Conservation (phyloP, 345 rosid genomes). For the Physaria fendleri region DNA sequence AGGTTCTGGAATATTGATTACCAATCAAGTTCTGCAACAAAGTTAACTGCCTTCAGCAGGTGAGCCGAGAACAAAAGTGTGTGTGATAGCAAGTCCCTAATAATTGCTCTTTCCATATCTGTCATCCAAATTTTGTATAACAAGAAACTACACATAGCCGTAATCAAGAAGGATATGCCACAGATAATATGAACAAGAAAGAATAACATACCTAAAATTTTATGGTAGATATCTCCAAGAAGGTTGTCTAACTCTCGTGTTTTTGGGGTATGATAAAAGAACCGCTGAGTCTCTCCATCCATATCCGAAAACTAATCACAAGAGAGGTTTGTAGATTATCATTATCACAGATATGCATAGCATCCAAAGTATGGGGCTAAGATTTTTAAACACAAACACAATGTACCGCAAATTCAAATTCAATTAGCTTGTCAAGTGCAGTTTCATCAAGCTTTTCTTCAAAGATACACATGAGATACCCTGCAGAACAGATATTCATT, state of each 20-base stretch:
- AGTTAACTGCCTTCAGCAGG: slow-evolving; percentile 72
- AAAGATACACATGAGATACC: slow-evolving; percentile 82
- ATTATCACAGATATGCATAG: not conserved
- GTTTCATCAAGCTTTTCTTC: slow-evolving; percentile 66
- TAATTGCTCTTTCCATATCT: slow-evolving; percentile 96
- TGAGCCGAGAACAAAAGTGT: slow-evolving; percentile 60
- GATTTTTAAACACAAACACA: not conserved
- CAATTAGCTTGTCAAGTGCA: slow-evolving; percentile 43
- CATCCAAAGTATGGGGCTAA: not conserved
- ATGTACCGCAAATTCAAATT: slow-evolving; percentile 71
- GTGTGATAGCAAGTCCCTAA: slow-evolving; percentile 79
- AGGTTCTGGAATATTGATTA: slow-evolving; percentile 28
- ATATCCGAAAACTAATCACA: slow-evolving; percentile 60
- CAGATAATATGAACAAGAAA: not conserved
- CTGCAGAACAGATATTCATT: slow-evolving; percentile 30
- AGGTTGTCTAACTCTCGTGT: slow-evolving; percentile 79
- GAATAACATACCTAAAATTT: slow-evolving; percentile 56
- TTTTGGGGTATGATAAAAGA: slow-evolving; percentile 80
- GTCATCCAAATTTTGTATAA: slow-evolving; percentile 15
- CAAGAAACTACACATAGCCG: slow-evolving; percentile 5
- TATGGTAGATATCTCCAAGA: slow-evolving; percentile 95
- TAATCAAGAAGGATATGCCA: slow-evolving; percentile 3
- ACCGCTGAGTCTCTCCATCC: slow-evolving; percentile 67
- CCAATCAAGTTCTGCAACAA: slow-evolving; percentile 96
- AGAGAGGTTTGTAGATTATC: not conserved